Base-by-base conservation (phyloP, 345 rosid species). In the Syzygium jambos region DNA sequence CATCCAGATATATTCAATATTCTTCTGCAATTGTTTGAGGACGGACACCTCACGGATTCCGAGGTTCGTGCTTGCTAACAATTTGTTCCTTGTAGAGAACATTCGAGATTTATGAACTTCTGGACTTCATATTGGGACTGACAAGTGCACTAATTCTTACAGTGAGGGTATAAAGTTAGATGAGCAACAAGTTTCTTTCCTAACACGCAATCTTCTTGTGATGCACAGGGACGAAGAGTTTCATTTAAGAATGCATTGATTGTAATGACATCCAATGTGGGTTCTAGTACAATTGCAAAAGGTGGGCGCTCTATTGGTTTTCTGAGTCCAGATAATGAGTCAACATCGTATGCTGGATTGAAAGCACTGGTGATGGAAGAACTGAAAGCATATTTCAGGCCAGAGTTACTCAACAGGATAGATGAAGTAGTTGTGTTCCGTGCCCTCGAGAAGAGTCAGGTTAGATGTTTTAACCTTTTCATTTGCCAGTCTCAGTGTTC, bases 1-100 rank as follows among this genome's bases (percentile, higher is more conserved):
- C 99, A 98, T 90, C 99, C 99, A 9, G 99, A 98, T 92, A 91
- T 95, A 89, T 98, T 98, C 90, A 98, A 96, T 91, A 95, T 98
- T 89, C 99, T 98, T 87, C 98, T 98, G 90, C 99, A 98, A 87
- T 89, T 98, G 89, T 95, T 98, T 89, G 99, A 98, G 93, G 99
- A 98, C 63, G 99, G 99, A 88, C 99, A 96, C 89, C 94, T 98
- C 21, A 98, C 99, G 52, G 99, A 98, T 94, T 98, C 99, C 86
- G 99, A 95, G 98, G 99, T 97, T 90, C 6, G 89, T 90, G 78
- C 41, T 73, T 73, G 49, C 25, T 73, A 73, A 19, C 80, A 34
- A 34, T 73, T 19, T 73, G 27, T 34, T 73, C 46, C 49, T 38
- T 73, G 49, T 38, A 38, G 80, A 73, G 5, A 41, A 34, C 27